These are phyloP conservation scores for Baorangia bicolor DNA, from an alignment of 768 basidiomycete genomes.

Conservation along the genomic window DNA sequence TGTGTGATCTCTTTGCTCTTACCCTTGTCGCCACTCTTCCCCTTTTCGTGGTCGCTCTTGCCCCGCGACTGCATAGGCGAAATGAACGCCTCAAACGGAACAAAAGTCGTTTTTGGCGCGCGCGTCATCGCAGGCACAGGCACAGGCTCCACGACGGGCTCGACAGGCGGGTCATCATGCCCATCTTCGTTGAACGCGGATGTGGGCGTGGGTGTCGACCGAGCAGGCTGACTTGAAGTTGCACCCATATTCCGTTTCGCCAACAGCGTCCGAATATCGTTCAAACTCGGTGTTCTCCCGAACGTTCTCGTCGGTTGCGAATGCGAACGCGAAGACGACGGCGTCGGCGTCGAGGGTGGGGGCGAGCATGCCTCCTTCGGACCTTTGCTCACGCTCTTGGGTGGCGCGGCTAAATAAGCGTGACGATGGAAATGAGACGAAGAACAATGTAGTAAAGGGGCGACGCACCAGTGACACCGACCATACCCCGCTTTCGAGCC, in stretches of 20 bases:
- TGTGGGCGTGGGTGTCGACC: background rate
- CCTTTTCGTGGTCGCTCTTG: background rate
- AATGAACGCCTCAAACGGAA: conserved; percentile 24
- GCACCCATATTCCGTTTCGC: conserved; percentile 3
- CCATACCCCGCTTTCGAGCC: background rate
- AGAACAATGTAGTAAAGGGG: background rate
- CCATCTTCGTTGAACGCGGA: background rate
- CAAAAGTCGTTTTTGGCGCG: too few relatives aligned
- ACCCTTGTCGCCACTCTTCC: background rate
- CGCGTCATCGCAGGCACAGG: background rate
- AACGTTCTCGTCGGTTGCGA: background rate
- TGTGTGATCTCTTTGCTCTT: background rate
- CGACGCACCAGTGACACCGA: background rate
- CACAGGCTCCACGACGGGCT: background rate
- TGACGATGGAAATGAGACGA: background rate
- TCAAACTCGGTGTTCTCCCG: conserved; percentile 16
- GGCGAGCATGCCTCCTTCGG: background rate
- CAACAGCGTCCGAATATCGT: conserved; percentile 14
- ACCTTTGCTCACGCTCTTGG: background rate
- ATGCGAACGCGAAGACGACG: background rate
- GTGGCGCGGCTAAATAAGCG: too few relatives aligned
- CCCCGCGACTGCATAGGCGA: conserved; percentile 11
- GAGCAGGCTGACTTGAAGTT: conserved; percentile 1
- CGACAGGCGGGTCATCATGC: background rate
- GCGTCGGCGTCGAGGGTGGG: background rate